Conservation (phyloP, 306 rosid genomes). For the Sphenostylis stenocarpa region DNA sequence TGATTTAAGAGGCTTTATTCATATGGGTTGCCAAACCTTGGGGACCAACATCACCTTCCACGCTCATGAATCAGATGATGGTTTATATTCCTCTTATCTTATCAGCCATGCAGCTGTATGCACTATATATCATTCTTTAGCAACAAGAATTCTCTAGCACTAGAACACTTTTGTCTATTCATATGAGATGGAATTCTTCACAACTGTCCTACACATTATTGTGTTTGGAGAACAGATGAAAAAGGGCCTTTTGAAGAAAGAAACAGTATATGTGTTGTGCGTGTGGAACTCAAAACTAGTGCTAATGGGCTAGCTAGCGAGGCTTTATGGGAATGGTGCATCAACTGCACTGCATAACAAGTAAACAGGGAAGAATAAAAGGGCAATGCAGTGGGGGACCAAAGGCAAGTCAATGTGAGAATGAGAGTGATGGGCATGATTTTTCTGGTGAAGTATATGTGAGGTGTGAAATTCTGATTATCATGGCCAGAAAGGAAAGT, state of each 20-base stretch:
- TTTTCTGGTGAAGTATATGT: slow-evolving; percentile 29
- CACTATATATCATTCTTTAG: slow-evolving; percentile 26
- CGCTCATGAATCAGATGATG: slow-evolving; percentile 29
- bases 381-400: slow-evolving; percentile 44
- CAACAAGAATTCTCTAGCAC: slow-evolving; percentile 44
- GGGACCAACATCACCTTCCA: slow-evolving; percentile 52
- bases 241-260: slow-evolving; percentile 27
- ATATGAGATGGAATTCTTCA: slow-evolving; percentile 41
- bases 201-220: slow-evolving; percentile 41
- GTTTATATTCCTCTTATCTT: slow-evolving; percentile 42
- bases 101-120: slow-evolving; percentile 49
- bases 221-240: not conserved
- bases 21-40: slow-evolving; percentile 30
- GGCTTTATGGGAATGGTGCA: slow-evolving; percentile 24
- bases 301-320: slow-evolving; percentile 14
- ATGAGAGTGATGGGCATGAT: slow-evolving; percentile 53
- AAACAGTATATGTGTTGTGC: slow-evolving; percentile 14
- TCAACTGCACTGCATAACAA: not conserved
- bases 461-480: slow-evolving; percentile 42
- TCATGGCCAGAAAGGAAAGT: slow-evolving; percentile 8
- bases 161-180: slow-evolving; percentile 43
- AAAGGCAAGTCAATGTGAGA: slow-evolving; percentile 45
- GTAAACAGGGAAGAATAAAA: slow-evolving; percentile 39
- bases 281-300: not conserved
- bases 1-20: slow-evolving; percentile 25